Evolutionary conservation across 306 rosid species (phyloP).

Genomic region (Inga oerstediana): DNA sequence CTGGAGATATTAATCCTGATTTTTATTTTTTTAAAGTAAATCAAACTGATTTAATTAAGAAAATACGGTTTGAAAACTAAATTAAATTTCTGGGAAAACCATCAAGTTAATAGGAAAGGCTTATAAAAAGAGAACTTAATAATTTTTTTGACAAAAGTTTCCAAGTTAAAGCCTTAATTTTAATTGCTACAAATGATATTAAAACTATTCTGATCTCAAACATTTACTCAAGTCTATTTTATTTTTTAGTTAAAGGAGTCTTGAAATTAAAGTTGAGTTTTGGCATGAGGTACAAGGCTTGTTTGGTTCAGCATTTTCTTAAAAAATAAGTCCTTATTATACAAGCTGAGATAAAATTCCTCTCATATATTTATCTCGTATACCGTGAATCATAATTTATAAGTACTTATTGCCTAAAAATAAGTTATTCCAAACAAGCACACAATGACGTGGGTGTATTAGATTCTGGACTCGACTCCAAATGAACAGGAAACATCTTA

Average conservation of each 20-base stretch:
- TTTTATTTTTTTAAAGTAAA: not conserved
- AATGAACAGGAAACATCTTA: not conserved
- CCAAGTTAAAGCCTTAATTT: not conserved
- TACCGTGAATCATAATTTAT: too few relatives aligned
- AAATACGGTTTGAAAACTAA: not conserved
- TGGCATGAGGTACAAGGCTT: not conserved
- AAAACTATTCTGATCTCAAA: not conserved
- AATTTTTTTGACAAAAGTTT: not conserved
- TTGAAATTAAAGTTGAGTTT: not conserved
- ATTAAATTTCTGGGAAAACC: not conserved
- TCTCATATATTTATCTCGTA: too few relatives aligned
- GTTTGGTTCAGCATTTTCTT: too few relatives aligned
- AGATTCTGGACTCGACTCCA: not conserved
- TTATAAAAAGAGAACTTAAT: not conserved
- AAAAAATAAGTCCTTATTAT: too few relatives aligned
- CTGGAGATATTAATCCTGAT: not conserved
- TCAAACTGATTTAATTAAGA: not conserved
- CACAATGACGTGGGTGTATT: not conserved
- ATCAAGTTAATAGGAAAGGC: not conserved
- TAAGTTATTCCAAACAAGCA: too few relatives aligned
- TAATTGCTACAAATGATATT: not conserved
- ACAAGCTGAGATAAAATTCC: too few relatives aligned
- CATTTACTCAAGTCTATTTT: not conserved
- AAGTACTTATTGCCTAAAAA: too few relatives aligned
- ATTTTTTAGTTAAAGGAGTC: not conserved